Evolutionary conservation across 1,284 basidiomycete species (phyloP).

Genomic region (Fomitopsis schrenkii): DNA sequence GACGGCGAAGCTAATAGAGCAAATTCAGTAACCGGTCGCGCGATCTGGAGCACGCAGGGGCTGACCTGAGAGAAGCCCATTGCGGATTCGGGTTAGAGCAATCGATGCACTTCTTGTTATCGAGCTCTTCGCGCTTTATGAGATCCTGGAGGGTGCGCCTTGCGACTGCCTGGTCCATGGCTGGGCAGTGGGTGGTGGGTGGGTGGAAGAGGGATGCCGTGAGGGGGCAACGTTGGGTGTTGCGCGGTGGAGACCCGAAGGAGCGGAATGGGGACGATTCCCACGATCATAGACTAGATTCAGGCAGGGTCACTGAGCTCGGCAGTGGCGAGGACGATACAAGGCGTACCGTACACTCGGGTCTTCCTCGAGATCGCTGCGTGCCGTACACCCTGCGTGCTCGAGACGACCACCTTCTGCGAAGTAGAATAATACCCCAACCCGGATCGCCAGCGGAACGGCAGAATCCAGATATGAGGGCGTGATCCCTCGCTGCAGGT

Average conservation of each 20-base stretch:
- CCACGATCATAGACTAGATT: slow-evolving; percentile 1
- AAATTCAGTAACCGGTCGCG: slow-evolving; percentile 16
- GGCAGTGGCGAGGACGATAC: not conserved
- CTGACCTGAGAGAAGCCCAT: slow-evolving; percentile 81
- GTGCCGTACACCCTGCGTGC: not conserved
- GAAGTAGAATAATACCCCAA: not conserved
- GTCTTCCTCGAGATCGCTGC: slow-evolving; percentile 1
- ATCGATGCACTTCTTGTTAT: slow-evolving; percentile 78
- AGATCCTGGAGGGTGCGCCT: slow-evolving; percentile 73
- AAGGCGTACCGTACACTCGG: slow-evolving; percentile 1
- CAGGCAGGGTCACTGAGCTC: not conserved
- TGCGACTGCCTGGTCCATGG: slow-evolving; percentile 65
- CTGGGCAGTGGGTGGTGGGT: not conserved
- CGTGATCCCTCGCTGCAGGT: not conserved
- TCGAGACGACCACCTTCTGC: not conserved
- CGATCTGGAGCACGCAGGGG: slow-evolving; percentile 8
- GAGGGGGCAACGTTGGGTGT: not conserved
- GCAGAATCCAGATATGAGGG: not conserved
- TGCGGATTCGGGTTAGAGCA: slow-evolving; percentile 86
- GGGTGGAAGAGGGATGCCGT: not conserved
- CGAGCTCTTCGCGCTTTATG: slow-evolving; percentile 64
- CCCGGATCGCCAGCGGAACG: not conserved
- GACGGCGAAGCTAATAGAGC: slow-evolving; percentile 61
- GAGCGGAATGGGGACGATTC: not conserved
- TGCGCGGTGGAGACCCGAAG: not conserved